Evolutionary conservation across 176 grass and related monocot genomes (phyloP).

Genomic region (Hsuehochloa calcarea): DNA sequence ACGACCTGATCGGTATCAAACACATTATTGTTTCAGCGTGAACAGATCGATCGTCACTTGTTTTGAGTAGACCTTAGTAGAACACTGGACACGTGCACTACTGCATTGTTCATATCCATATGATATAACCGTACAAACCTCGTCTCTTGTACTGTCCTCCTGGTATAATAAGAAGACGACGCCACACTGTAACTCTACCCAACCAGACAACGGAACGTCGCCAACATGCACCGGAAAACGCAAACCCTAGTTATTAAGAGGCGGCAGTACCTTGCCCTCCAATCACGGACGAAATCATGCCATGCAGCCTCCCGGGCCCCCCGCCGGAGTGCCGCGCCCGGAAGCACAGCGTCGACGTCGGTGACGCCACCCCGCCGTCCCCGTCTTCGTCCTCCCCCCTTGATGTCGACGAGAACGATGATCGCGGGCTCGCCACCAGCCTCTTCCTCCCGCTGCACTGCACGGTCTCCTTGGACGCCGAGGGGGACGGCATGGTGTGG

Average conservation of each 20-base stretch:
- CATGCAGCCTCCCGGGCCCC: constrained; percentile 25
- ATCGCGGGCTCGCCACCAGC: constrained; percentile 31
- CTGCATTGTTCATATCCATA: not conserved
- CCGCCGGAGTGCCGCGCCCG: constrained; percentile 23
- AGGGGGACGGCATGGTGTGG: constrained; percentile 41
- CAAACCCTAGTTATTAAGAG: constrained; percentile 5
- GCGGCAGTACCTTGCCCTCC: constrained; percentile 20
- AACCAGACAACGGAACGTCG: not conserved
- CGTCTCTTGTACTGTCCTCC: not conserved
- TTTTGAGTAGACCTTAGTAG: not conserved
- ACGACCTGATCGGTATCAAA: not conserved
- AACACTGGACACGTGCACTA: not conserved
- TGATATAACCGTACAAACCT: not conserved
- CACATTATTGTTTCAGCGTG: not conserved
- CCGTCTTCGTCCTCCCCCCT: constrained; percentile 30
- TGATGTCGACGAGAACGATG: constrained; percentile 52
- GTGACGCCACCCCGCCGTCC: not conserved
- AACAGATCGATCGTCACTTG: constrained; percentile 4
- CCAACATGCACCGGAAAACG: not conserved
- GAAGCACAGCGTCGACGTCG: constrained; percentile 41
- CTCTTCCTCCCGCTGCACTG: constrained; percentile 22
- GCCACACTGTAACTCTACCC: not conserved
- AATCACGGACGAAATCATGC: constrained; percentile 23
- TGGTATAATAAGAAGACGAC: not conserved
- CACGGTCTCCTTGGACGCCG: constrained; percentile 3